Evolutionary conservation across 2,329 filamentous ascomycete species (phyloP).

Genomic region (Lachnellula hyalina): DNA sequence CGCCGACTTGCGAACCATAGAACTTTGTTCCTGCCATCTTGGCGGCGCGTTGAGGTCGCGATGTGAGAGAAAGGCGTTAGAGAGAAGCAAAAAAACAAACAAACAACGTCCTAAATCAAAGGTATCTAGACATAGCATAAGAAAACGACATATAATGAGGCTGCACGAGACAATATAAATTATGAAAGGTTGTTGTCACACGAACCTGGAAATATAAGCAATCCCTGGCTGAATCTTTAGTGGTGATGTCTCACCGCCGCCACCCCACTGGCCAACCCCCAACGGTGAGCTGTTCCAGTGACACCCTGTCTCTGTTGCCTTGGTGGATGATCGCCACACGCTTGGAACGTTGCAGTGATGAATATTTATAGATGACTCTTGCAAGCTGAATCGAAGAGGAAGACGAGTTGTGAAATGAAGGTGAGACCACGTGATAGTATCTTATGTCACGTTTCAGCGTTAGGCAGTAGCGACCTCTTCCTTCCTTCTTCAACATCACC

Average conservation of each 20-base stretch:
- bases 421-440: too few relatives aligned
- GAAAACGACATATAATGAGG: background rate
- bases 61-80: background rate
- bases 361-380: too few relatives aligned
- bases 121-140: background rate
- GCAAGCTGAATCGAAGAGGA: too few relatives aligned
- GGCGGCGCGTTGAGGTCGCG: background rate
- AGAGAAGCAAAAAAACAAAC: background rate
- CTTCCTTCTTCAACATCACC: too few relatives aligned
- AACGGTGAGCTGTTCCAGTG: background rate
- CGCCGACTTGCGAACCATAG: conserved; percentile 55
- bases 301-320: background rate
- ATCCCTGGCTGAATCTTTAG: background rate
- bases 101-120: background rate
- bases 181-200: background rate
- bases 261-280: background rate
- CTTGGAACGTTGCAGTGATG: too few relatives aligned
- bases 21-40: conserved; percentile 42
- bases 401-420: too few relatives aligned
- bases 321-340: too few relatives aligned
- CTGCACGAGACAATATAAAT: background rate
- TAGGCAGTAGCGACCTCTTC: too few relatives aligned
- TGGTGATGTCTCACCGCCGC: background rate
- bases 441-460: too few relatives aligned
- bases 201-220: background rate